Percentiles rank a stretch among this genome's conserved stretches.
These are phyloP conservation scores for Phanerochaete sordida DNA, from an alignment of 768 basidiomycete species.

Conservation along the genomic window DNA sequence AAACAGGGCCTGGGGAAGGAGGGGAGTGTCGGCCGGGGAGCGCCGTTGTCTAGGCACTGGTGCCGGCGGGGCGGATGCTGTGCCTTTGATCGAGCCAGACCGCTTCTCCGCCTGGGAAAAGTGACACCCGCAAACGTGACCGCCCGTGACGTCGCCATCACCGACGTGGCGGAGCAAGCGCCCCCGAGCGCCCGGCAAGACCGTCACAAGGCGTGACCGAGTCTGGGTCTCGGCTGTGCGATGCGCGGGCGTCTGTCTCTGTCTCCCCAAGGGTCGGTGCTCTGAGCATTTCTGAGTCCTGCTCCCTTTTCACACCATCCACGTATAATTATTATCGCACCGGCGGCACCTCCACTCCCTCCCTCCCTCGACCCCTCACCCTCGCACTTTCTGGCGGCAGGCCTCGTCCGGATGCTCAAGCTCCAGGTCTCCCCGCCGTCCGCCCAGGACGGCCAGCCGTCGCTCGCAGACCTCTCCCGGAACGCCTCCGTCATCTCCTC, in stretches of 20 bases:
- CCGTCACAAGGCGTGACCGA: neutral
- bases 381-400: neutral
- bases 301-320: constrained; percentile 1
- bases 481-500: constrained; percentile 76
- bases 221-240: constrained; percentile 1
- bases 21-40: neutral
- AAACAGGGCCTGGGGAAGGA: neutral
- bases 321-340: neutral
- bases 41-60: neutral
- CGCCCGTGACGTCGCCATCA: neutral
- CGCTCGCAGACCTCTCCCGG: constrained; percentile 65
- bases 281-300: constrained; percentile 1
- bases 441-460: constrained; percentile 27
- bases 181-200: neutral
- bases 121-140: neutral
- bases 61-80: neutral
- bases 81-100: neutral
- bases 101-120: neutral
- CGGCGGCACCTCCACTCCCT: neutral
- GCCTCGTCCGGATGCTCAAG: constrained; percentile 31
- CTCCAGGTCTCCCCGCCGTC: constrained; percentile 30
- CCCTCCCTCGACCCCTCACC: neutral
- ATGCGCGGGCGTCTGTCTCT: neutral
- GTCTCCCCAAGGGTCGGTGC: neutral
- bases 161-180: neutral